Evolutionary conservation across 495 filamentous ascomycete species (phyloP).

Genomic region (Elasticomyces elasticus): DNA sequence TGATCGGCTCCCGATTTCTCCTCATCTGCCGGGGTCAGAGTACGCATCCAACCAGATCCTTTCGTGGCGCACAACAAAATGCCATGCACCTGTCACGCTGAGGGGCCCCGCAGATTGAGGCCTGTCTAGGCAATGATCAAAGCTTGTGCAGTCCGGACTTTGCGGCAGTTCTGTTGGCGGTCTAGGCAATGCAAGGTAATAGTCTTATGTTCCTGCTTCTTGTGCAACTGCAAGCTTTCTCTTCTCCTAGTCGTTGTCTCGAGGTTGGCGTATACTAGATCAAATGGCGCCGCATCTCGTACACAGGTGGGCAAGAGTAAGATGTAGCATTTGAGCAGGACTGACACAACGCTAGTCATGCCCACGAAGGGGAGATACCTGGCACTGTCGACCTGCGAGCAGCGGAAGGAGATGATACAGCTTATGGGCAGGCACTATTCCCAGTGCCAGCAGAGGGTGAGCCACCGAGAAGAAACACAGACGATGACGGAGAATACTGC

Average conservation of each 20-base stretch:
- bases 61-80: neutral
- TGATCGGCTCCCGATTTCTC: too few relatives aligned
- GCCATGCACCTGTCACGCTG: neutral
- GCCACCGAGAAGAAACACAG: neutral
- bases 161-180: neutral
- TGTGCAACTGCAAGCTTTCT: neutral
- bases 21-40: neutral
- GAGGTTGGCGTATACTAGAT: too few relatives aligned
- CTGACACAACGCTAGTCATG: conserved; percentile 36
- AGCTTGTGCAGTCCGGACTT: neutral
- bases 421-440: conserved; percentile 50
- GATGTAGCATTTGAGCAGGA: neutral
- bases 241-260: neutral
- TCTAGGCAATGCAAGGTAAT: neutral
- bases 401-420: conserved; percentile 51
- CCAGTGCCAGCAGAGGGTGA: conserved; percentile 50
- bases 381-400: conserved; percentile 47
- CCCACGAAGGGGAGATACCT: conserved; percentile 47
- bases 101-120: neutral
- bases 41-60: too few relatives aligned
- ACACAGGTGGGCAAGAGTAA: conserved; percentile 4
- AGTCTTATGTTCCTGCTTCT: neutral
- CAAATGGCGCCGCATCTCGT: conserved; percentile 7
- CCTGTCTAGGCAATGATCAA: neutral
- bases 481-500: too few relatives aligned